Percentiles rank a stretch among this genome's conserved stretches.
These are phyloP conservation scores for Inonotus obliquus DNA, from an alignment of 1,284 basidiomycete species.

Conservation along the genomic window DNA sequence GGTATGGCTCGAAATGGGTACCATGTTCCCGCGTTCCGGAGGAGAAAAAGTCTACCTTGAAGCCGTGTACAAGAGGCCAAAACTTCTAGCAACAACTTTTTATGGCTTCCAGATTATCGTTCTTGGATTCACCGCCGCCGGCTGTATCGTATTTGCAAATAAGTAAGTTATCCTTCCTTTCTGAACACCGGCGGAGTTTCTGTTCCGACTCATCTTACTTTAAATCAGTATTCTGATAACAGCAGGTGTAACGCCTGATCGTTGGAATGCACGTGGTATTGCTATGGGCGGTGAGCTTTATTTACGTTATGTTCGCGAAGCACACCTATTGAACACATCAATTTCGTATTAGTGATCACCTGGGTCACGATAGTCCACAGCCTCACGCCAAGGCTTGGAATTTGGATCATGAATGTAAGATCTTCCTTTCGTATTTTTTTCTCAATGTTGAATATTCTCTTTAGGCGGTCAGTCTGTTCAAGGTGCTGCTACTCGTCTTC, in stretches of 20 bases:
- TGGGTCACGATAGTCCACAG: slow-evolving; percentile 45
- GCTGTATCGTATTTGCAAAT: slow-evolving; percentile 49
- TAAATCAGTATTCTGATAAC: slow-evolving; percentile 44
- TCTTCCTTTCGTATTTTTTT: background rate
- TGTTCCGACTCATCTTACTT: background rate
- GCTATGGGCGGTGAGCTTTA: slow-evolving; percentile 43
- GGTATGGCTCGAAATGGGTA: slow-evolving; percentile 54
- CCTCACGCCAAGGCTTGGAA: slow-evolving; percentile 38
- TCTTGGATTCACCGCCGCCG: slow-evolving; percentile 49
- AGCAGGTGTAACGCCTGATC: slow-evolving; percentile 35
- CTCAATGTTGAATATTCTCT: background rate
- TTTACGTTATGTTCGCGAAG: background rate
- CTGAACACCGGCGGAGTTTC: background rate
- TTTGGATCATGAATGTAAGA: slow-evolving; percentile 46
- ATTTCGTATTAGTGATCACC: slow-evolving; percentile 32
- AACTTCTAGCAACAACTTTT: slow-evolving; percentile 42
- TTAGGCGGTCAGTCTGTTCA: slow-evolving; percentile 38
- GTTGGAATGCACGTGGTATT: slow-evolving; percentile 53
- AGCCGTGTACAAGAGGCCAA: slow-evolving; percentile 41
- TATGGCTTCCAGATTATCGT: slow-evolving; percentile 46
- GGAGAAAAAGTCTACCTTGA: slow-evolving; percentile 56
- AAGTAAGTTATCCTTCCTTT: slow-evolving; percentile 29
- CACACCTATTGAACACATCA: background rate
- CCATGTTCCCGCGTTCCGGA: slow-evolving; percentile 49
- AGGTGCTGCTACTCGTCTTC: slow-evolving; percentile 37